Evolutionary conservation across 2,329 filamentous ascomycete genomes (phyloP).

Genomic region (Lachnellula occidentalis): DNA sequence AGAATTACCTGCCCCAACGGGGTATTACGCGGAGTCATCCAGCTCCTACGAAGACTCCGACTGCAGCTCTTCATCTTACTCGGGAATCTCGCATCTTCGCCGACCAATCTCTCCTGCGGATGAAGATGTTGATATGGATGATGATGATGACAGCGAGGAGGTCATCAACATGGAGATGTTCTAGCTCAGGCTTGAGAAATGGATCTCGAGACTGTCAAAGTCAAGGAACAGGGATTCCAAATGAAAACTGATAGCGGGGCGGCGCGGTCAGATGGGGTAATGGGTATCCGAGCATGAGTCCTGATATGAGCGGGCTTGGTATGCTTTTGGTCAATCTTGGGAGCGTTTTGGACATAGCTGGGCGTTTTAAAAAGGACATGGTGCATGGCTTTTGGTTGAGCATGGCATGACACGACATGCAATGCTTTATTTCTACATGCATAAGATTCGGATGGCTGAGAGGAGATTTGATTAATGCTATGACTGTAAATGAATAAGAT

Average conservation of each 20-base stretch:
- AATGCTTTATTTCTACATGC: too few species aligned
- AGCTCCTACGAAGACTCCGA: conserved; percentile 13
- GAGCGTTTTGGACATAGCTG: not conserved
- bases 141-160: conserved; percentile 15
- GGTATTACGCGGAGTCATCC: conserved; percentile 11
- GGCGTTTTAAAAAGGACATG: not conserved
- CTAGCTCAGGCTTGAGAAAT: conserved; percentile 13
- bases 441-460: too few species aligned
- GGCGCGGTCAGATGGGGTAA: conserved; percentile 11
- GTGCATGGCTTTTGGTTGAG: not conserved
- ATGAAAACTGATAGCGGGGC: conserved; percentile 6
- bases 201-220: conserved; percentile 14
- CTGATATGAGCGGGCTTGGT: not conserved
- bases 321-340: not conserved
- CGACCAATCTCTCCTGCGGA: not conserved
- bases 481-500: too few species aligned
- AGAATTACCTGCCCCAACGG: conserved; percentile 17
- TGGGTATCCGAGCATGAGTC: conserved; percentile 8
- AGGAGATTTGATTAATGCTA: too few species aligned
- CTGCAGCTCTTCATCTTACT: conserved; percentile 1
- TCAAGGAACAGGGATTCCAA: conserved; percentile 18
- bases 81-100: not conserved
- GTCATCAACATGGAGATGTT: conserved; percentile 18
- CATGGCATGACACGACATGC: too few species aligned
- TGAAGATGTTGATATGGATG: conserved; percentile 9